These are phyloP conservation scores for Entomortierella parvispora DNA, from an alignment of 192 early-diverging fungal genomes.

Conservation along the genomic window DNA sequence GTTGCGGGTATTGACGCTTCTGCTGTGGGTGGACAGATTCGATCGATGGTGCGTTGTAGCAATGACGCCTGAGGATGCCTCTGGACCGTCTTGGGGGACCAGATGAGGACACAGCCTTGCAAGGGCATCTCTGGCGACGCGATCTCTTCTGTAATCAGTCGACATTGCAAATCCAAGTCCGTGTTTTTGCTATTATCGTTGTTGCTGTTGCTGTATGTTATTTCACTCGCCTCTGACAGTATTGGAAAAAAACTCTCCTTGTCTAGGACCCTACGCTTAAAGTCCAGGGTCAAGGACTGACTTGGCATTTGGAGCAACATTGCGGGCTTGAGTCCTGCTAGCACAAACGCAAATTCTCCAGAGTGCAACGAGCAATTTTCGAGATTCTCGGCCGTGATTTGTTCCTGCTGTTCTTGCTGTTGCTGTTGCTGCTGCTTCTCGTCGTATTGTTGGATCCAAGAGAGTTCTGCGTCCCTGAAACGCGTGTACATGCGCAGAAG, in stretches of 20 bases:
- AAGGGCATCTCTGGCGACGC: slow-evolving; percentile 43
- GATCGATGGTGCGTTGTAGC: slow-evolving; percentile 20
- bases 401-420: background rate
- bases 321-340: slow-evolving; percentile 39
- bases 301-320: slow-evolving; percentile 36
- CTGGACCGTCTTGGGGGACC: slow-evolving; percentile 6
- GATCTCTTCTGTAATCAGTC: slow-evolving; percentile 19
- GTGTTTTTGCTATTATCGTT: background rate
- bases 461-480: slow-evolving; percentile 11
- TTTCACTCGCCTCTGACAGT: no score
- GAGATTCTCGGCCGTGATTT: background rate
- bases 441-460: slow-evolving; percentile 10
- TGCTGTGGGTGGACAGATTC: background rate
- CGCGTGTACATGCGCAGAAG: background rate
- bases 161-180: slow-evolving; percentile 19
- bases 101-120: slow-evolving; percentile 33
- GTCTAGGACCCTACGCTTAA: slow-evolving; percentile 20
- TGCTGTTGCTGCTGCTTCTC: background rate
- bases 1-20: background rate
- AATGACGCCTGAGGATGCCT: slow-evolving; percentile 10
- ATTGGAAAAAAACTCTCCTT: no score
- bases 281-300: background rate
- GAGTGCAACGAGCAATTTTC: slow-evolving; percentile 43
- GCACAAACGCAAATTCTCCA: slow-evolving; percentile 34
- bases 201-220: background rate